Base-by-base conservation (phyloP, 352 stramenopile species). In the Phytopythium delawarense region DNA sequence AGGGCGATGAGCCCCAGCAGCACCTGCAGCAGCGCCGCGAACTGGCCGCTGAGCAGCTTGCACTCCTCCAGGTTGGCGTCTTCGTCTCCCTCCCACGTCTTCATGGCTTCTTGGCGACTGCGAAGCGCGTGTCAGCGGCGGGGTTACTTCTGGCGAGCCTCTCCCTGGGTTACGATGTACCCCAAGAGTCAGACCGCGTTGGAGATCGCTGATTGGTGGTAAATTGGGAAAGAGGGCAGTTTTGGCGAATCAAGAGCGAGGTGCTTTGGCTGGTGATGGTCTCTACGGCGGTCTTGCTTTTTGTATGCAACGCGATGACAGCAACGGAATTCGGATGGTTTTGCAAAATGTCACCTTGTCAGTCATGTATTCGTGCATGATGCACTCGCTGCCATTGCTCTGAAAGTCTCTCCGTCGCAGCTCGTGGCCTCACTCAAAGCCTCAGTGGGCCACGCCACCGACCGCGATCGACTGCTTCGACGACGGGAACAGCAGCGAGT, bases 1-100 rank as follows among this genome's bases (percentile, higher is more conserved):
- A 95, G 71, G 21, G 84, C 88, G 63, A 96, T 94, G 62, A 94
- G 52, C 4, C 88, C 88, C 35, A 96, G 65, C 21, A 88, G 53
- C 3, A 95, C 61, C 65, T 96, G 88, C 66, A 96, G 66, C 37
- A 90, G 61, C 52, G 71, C 80, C 25, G 87, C 86, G 51, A 95
- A 95, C 63, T 74, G 59, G 48, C 88, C 88, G 63, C 77, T 90
- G 32, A 96, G 73, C 25, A 96, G 72, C 65, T 92, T 91, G 71
- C 88, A 96, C 61, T 96, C 87, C 28, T 76, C 59, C 55, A 60
- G 18, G 21, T 75, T 66, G 37, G 53, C 62, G 45, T 81, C 69
- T 23, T 72, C 65, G 46, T 71, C 68, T 30, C 42, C 67, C 55
- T 72, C 51, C 70, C 70, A 78, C 61, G 54, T 53, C 48, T 63